phyloP scores from a whole-genome alignment of 257 asterid species.

The Gynochthodes officinalis region DNA sequence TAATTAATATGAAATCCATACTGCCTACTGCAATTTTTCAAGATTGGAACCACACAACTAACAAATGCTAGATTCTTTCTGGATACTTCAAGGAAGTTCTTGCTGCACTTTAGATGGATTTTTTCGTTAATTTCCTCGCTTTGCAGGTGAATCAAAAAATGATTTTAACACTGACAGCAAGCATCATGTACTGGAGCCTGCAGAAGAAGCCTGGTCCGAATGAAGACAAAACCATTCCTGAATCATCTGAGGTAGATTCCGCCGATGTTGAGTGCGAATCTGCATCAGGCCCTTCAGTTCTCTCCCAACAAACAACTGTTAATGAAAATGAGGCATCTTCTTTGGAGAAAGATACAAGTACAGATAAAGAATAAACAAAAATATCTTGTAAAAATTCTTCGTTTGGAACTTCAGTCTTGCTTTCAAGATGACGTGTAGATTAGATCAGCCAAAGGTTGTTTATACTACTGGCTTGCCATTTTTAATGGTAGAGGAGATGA shows the following conservation, averaged over 20 bases:
- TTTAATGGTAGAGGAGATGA: neutral
- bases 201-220: constrained; percentile 31
- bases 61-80: too few relatives aligned
- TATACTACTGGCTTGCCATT: neutral
- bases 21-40: neutral
- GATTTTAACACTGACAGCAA: constrained; percentile 74
- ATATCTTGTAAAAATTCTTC: neutral
- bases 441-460: constrained; percentile 2
- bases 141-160: constrained; percentile 81
- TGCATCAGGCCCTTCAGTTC: neutral
- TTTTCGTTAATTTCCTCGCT: neutral
- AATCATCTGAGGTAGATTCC: neutral
- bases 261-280: constrained; percentile 4
- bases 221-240: neutral
- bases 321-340: constrained; percentile 9
- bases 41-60: too few relatives aligned
- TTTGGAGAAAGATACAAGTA: neutral
- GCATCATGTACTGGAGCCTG: constrained; percentile 90
- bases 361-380: neutral
- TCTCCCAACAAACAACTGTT: neutral
- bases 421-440: neutral
- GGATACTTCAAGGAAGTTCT: too few relatives aligned
- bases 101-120: too few relatives aligned
- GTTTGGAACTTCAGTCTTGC: constrained; percentile 3
- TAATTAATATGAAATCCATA: neutral